Base-by-base conservation (phyloP, 768 basidiomycete genomes). In the Psilocybe cubensis region DNA sequence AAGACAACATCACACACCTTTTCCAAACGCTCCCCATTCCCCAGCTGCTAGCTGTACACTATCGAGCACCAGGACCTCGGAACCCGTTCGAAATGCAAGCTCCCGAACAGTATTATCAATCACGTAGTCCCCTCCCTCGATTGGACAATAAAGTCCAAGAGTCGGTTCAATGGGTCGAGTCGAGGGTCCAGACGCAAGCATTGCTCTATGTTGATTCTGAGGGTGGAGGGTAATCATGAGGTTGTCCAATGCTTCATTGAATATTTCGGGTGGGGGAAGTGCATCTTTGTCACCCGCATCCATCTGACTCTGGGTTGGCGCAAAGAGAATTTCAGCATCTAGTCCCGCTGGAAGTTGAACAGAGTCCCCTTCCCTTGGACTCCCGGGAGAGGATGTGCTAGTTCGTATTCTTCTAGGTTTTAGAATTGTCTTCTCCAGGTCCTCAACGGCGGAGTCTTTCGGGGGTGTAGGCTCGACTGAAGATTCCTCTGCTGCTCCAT, bases 51-150 rank as follows among this genome's bases (percentile, higher is more conserved):
- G 76, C 57, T 95, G 91, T 8, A 88, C 85, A 3, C 89, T 78
- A 74, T 98, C 95, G 48, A 98, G 68, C 12, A 94, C 83, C 8
- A 96, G 79, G 10, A 97, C 87, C 60, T 97, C 96, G 18, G 93
- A 83, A 24, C 82, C 84, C 2, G 87, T 85, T 52, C 82, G 80
- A 46, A 82, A 80, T 4, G 92, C 93, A 60, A 96, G 73, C 68
- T 92, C 90, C 35, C 81, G 79, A 10, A 96, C 86, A 3, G 93
- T 91, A 18, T 85, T 83, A 66, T 91, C 89, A 20, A 95, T 79
- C 21, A 95, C 80, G 68, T 90, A 87, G 59, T 93, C 88, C 4
- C 92, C 93, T 29, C 95, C 95, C 69, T 79, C 82, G 57, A 93
- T 88, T 5, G 95, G 96, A 61, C 91, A 93, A 70, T 92, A 94